Evolutionary conservation across 345 rosid genomes (phyloP).

Genomic region (Kandelia obovata): DNA sequence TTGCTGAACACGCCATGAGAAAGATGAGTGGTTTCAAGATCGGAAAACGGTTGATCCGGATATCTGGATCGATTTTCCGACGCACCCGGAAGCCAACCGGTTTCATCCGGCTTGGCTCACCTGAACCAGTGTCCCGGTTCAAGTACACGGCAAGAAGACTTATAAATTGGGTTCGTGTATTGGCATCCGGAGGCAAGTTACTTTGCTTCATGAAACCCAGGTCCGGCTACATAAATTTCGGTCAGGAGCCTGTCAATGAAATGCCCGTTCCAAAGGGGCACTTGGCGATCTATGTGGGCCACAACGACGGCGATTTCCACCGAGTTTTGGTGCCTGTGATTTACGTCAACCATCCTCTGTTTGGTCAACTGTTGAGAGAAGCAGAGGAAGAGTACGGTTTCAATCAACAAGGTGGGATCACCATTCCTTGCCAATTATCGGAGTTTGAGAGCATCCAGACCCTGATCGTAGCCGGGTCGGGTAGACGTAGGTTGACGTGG

Average conservation of each 20-base stretch:
- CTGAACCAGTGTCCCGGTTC: conserved; percentile 16
- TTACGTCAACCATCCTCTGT: conserved; percentile 89
- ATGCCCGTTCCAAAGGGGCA: conserved; percentile 68
- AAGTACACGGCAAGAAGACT: conserved; percentile 51
- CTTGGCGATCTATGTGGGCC: conserved; percentile 80
- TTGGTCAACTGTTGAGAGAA: conserved; percentile 64
- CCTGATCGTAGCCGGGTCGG: conserved; percentile 55
- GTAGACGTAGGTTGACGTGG: conserved; percentile 40
- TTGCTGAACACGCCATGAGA: conserved; percentile 20
- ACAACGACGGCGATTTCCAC: conserved; percentile 62
- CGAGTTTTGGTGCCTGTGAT: conserved; percentile 82
- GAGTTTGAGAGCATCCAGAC: conserved; percentile 79
- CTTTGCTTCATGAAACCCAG: conserved; percentile 32
- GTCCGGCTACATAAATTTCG: conserved; percentile 41
- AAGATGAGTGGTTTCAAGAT: conserved; percentile 65
- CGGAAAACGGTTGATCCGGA: conserved; percentile 43
- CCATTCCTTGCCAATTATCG: conserved; percentile 77
- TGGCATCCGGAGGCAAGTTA: conserved; percentile 46
- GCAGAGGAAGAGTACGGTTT: conserved; percentile 86
- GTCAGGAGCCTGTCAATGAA: conserved; percentile 20
- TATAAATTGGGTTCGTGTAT: conserved; percentile 55
- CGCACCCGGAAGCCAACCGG: conserved; percentile 29
- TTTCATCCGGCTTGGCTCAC: conserved; percentile 24
- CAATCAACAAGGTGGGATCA: conserved; percentile 75
- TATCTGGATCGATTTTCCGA: conserved; percentile 50